Conservation (phyloP, 108 stramenopile genomes). For the Craspedostauros australis region DNA sequence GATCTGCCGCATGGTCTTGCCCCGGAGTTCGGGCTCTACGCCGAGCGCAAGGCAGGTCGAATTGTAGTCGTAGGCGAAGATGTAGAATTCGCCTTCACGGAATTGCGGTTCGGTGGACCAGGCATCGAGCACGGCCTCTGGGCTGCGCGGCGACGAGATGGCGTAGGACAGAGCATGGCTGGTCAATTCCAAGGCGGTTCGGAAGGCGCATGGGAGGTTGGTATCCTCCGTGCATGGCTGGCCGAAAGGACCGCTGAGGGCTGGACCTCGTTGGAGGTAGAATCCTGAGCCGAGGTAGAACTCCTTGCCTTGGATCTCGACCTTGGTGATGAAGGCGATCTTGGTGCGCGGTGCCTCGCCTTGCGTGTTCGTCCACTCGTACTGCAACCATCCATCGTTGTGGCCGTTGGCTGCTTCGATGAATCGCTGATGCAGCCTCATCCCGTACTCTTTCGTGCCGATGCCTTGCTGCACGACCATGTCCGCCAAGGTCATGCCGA, state of each 20-base stretch:
- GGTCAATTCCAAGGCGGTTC: background rate
- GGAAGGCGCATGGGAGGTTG: slow-evolving; percentile 1
- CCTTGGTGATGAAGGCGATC: background rate
- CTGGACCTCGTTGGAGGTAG: background rate
- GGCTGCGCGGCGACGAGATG: background rate
- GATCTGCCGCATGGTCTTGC: background rate
- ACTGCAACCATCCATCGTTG: background rate
- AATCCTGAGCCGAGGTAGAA: background rate
- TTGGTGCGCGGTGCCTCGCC: background rate
- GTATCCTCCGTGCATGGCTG: background rate
- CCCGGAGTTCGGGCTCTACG: background rate
- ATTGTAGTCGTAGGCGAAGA: background rate
- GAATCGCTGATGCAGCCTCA: background rate
- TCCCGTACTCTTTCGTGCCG: background rate
- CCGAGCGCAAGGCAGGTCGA: background rate
- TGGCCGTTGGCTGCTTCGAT: background rate
- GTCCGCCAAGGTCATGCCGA: background rate
- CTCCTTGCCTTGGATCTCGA: background rate
- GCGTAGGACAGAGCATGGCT: background rate
- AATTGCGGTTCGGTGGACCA: background rate
- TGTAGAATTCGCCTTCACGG: background rate
- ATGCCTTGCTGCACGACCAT: background rate
- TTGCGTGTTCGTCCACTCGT: background rate
- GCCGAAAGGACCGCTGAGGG: background rate
- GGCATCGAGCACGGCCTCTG: background rate